Evolutionary conservation across 352 stramenopile genomes (phyloP), one percentile per base, ranked within the genome.

Genomic region (Elongisporangium undulatum): DNA sequence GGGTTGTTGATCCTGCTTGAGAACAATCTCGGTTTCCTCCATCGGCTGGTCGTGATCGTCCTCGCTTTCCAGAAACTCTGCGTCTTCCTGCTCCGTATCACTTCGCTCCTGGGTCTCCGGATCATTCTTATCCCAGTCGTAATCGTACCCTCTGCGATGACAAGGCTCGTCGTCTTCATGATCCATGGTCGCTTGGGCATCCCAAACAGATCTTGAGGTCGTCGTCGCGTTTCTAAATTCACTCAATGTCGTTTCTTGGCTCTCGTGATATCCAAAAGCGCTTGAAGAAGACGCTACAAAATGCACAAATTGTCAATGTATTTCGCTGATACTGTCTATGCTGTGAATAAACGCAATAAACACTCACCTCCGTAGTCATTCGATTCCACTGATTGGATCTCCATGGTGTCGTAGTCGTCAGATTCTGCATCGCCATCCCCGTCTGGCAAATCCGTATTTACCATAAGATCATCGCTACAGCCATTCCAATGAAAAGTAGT

Each of bases 361-460:
- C 13, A 45, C 10, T 45, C 3, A 45, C 34, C 34, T 45, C 34
- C 12, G 22, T 60, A 26, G 55, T 71, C 65, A 12, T 61, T 66
- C 12, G 65, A 72, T 2, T 55, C 59, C 22, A 66, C 50, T 3
- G 66, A 74, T 48, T 68, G 62, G n/a, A 53, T 64, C 22, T 79
- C 64, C 2, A 59, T 39, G 10, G 19, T 62, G 17, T 73, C 62
- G 39, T 75, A 61, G 16, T 77, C 61, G 38, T 75, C 67, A 58
- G 57, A 56, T 53, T 71, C 58, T 22, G 20, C 64, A 56, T 69
- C 61, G 23, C 21, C 39, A 20, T 19, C 55, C 48, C 29, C 56
- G 51, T 72, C 60, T 21, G 5, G 21, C 3, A 19, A 34, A 19
- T 15, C 12, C 34, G 12, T 15, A 45, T 45, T 45, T 45, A 45